phyloP scores from a whole-genome alignment of 768 basidiomycete species.

The Amanita pseudoporphyria region DNA sequence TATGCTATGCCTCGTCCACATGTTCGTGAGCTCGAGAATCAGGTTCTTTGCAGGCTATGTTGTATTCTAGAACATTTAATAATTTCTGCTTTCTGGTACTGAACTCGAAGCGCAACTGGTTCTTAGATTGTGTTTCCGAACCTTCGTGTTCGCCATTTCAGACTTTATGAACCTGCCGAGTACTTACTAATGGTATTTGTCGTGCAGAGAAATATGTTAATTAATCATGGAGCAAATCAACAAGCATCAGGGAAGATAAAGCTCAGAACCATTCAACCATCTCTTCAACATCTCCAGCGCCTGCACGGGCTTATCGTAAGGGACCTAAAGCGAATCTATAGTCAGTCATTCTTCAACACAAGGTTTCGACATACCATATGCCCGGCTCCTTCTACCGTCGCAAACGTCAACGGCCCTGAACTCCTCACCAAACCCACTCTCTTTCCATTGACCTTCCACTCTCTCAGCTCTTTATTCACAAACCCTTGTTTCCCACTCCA shows the following conservation, averaged over 20 bases:
- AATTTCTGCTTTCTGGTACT: neutral
- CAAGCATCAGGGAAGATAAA: too few relatives aligned
- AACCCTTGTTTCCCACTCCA: conserved; percentile 54
- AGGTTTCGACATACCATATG: conserved; percentile 44
- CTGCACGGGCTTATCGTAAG: conserved; percentile 54
- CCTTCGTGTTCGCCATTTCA: too few relatives aligned
- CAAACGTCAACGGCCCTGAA: conserved; percentile 49
- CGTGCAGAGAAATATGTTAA: too few relatives aligned
- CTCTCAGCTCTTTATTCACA: conserved; percentile 32
- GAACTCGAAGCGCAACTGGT: neutral
- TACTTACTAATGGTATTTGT: too few relatives aligned
- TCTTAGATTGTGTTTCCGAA: too few relatives aligned
- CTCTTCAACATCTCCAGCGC: conserved; percentile 43
- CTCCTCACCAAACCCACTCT: conserved; percentile 27
- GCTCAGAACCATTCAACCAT: conserved; percentile 26
- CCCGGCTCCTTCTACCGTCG: conserved; percentile 58
- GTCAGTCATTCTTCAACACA: neutral
- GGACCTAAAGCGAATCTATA: conserved; percentile 29
- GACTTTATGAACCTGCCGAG: too few relatives aligned
- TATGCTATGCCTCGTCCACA: too few relatives aligned
- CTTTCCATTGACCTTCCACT: conserved; percentile 50
- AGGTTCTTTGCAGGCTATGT: too few relatives aligned
- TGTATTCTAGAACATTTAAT: neutral
- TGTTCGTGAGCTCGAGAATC: too few relatives aligned
- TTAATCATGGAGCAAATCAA: too few relatives aligned